Conservation (phyloP, 1,284 basidiomycete species). For the Ceratobasidium sp. region DNA sequence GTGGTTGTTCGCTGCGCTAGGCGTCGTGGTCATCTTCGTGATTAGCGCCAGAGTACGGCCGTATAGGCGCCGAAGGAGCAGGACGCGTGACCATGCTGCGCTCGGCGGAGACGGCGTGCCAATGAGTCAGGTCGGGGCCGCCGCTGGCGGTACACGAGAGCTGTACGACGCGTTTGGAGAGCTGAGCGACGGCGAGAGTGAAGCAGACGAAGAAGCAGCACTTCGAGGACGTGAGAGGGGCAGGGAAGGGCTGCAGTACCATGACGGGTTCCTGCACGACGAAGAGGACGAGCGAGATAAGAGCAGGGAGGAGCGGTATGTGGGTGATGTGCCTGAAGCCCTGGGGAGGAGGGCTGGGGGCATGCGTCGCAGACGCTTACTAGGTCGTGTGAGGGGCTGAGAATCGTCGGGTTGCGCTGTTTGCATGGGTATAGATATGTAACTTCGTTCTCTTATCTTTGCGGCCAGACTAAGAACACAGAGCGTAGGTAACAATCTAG, state of each 20-base stretch:
- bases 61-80: conserved; percentile 72
- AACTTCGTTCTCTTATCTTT: not conserved
- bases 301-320: conserved; percentile 71
- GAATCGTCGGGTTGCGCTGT: not conserved
- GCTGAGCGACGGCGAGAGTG: conserved; percentile 68
- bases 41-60: conserved; percentile 74
- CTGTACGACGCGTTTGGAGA: conserved; percentile 94
- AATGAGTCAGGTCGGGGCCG: conserved; percentile 70
- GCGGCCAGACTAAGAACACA: too few relatives aligned
- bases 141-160: conserved; percentile 75
- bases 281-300: conserved; percentile 62
- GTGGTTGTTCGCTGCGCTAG: conserved; percentile 87
- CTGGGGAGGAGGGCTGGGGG: conserved; percentile 65
- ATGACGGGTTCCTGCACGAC: conserved; percentile 54
- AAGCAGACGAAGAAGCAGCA: conserved; percentile 50
- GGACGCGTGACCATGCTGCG: conserved; percentile 74
- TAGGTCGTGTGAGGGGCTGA: conserved; percentile 5
- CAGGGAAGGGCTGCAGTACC: conserved; percentile 47
- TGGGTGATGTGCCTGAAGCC: conserved; percentile 52
- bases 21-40: conserved; percentile 78
- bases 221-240: conserved; percentile 29
- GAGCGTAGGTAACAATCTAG: too few relatives aligned
- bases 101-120: conserved; percentile 76
- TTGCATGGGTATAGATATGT: not conserved
- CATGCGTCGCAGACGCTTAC: conserved; percentile 65